Base-by-base conservation (phyloP, 805 yeast genomes). In the Yarrowia sp. region DNA sequence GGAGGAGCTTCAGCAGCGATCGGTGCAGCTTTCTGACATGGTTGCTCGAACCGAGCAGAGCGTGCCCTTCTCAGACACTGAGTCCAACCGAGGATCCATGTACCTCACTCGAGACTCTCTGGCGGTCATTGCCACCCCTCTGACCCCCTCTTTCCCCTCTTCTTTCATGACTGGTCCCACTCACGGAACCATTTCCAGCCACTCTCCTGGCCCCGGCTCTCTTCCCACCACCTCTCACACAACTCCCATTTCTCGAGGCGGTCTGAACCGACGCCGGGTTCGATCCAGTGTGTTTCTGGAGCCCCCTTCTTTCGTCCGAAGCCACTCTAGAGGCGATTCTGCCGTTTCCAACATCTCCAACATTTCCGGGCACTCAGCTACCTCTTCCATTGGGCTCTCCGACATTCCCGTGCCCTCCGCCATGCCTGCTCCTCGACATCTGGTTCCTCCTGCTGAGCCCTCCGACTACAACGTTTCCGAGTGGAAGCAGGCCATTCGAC, bases 1-100 rank as follows among this genome's bases (percentile, higher is more conserved):
- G 56, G 69, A 67, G 24, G 68, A 67, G 52, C 65, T 70, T 26
- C 70, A 69, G 48, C 48, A 58, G 48, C 59, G 67, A 32, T 67
- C 72, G 2, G 68, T 65, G 7, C 56, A 67, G 43, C 64, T 69
- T 1, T 65, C 68, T 1, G 65, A 64, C n/a, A 41, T 68, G 44
- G 67, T 69, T 8, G 63, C 49, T 30, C 51, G 51, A 17, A 54
- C 61, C 14, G 61, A 54, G 9, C 61, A 54, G 17, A 24, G 46
- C 9, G 61, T 19, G 2, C 46, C 46, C 17, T 36, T 54, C 3
- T 54, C 61, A 4, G 61, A 54, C 8, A 54, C 61, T 1, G 61
- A 54, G 26, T 26, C 35, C 35, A 36, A 16, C 46, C 61, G 61
- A 17, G 46, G 46, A 1, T 54, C 61, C 8, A 2, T 21, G 14